A percentile compares a stretch with the other conserved stretches of the same genome.
phyloP scores from a whole-genome alignment of 441 rosid species.

The Eruca vesicaria region DNA sequence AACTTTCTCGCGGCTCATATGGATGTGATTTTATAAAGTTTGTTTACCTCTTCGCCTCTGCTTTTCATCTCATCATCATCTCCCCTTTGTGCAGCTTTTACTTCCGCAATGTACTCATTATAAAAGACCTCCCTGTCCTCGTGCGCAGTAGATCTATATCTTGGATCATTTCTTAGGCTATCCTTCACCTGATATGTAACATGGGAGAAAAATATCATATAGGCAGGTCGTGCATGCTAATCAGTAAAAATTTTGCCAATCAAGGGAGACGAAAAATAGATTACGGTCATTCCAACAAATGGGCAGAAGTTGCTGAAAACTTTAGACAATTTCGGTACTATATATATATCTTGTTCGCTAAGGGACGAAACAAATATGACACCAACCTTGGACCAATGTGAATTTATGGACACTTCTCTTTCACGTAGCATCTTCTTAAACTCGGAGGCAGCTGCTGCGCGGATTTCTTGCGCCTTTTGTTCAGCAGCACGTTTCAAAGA shows the following conservation, averaged over 20 bases:
- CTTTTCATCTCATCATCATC: slow-evolving; percentile 68
- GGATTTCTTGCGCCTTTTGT: slow-evolving; percentile 76
- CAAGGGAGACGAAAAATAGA: not conserved
- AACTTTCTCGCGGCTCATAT: not conserved
- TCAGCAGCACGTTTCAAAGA: slow-evolving; percentile 75
- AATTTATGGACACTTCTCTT: slow-evolving; percentile 61
- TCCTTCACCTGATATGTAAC: slow-evolving; percentile 73
- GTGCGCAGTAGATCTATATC: slow-evolving; percentile 76
- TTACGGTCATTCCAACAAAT: slow-evolving; percentile 1
- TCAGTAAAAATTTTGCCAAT: not conserved
- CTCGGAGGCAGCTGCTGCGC: slow-evolving; percentile 64
- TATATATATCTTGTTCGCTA: not conserved
- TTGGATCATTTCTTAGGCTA: slow-evolving; percentile 76
- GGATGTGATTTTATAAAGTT: slow-evolving; percentile 12
- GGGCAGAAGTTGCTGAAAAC: slow-evolving; percentile 12
- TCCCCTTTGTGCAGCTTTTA: slow-evolving; percentile 70
- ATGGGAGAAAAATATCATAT: slow-evolving; percentile 1
- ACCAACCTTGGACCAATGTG: slow-evolving; percentile 94
- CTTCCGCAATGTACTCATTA: slow-evolving; percentile 70
- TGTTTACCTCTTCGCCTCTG: slow-evolving; percentile 83
- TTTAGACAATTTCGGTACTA: not conserved
- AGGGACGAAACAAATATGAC: slow-evolving; percentile 8
- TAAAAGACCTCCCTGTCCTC: slow-evolving; percentile 85
- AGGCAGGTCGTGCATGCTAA: not conserved
- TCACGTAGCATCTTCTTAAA: slow-evolving; percentile 90